phyloP scores from a whole-genome alignment of 495 filamentous ascomycete genomes.

The Bacidia gigantensis region DNA sequence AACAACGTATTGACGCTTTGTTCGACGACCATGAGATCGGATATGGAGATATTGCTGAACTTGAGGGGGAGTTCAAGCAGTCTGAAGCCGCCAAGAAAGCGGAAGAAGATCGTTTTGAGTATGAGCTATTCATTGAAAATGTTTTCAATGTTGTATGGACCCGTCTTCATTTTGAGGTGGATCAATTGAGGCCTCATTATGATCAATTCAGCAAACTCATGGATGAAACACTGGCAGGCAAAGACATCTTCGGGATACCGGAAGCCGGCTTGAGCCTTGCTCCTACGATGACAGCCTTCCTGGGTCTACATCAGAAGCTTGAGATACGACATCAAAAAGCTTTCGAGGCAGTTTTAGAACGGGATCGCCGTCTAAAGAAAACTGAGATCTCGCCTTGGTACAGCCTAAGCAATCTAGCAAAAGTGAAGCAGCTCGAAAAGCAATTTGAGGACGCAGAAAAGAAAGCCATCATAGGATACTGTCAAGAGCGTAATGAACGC shows the following conservation, averaged over 20 bases:
- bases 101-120: slow-evolving; percentile 42
- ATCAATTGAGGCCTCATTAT: slow-evolving; percentile 37
- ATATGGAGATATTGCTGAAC: slow-evolving; percentile 44
- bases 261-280: slow-evolving; percentile 27
- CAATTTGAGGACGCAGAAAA: slow-evolving; percentile 42
- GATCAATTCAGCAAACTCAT: slow-evolving; percentile 26
- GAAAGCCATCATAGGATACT: slow-evolving; percentile 36
- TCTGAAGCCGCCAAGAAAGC: slow-evolving; percentile 38
- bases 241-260: slow-evolving; percentile 25
- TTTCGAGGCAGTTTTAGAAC: slow-evolving; percentile 37
- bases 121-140: slow-evolving; percentile 35
- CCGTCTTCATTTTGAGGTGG: slow-evolving; percentile 38
- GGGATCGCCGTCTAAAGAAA: slow-evolving; percentile 38
- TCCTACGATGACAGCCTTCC: slow-evolving; percentile 33
- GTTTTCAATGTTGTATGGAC: slow-evolving; percentile 41
- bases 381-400: slow-evolving; percentile 37
- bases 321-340: slow-evolving; percentile 38
- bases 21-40: slow-evolving; percentile 48
- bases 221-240: slow-evolving; percentile 27
- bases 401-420: slow-evolving; percentile 34
- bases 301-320: slow-evolving; percentile 33
- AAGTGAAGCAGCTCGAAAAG: slow-evolving; percentile 35
- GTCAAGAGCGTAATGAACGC: slow-evolving; percentile 34
- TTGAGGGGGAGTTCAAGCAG: slow-evolving; percentile 48
- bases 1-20: slow-evolving; percentile 38